Percentiles rank a stretch among this genome's conserved stretches.
These are phyloP conservation scores for Talinum fruticosum DNA, from an alignment of 148 eudicot genomes.

Conservation along the genomic window DNA sequence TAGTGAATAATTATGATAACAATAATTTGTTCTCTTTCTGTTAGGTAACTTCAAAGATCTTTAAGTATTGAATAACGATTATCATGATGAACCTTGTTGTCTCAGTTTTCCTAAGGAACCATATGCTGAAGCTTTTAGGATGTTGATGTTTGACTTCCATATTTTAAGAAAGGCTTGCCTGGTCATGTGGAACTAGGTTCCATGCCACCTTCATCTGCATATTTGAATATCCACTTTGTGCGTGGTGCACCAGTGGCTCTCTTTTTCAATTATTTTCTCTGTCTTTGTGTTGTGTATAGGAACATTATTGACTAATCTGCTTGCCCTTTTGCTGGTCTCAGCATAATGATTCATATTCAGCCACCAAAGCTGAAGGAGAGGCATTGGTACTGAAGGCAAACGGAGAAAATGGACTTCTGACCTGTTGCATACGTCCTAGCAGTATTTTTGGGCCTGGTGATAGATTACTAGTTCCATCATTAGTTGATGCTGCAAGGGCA, in stretches of 20 bases:
- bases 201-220: neutral
- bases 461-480: constrained; percentile 80
- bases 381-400: constrained; percentile 79
- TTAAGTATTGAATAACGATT: neutral
- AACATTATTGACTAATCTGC: neutral
- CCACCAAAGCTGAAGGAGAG: constrained; percentile 96
- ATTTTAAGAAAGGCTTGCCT: neutral
- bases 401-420: constrained; percentile 78
- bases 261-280: neutral
- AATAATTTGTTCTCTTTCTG: no score
- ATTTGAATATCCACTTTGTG: neutral
- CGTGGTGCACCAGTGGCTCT: neutral
- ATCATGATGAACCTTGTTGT: neutral
- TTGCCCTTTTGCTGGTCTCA: constrained; percentile 16
- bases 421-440: constrained; percentile 95
- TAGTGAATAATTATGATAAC: no score
- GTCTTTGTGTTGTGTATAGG: neutral
- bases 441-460: constrained; percentile 97
- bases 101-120: neutral
- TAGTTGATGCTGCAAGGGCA: constrained; percentile 88
- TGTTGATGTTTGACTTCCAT: neutral
- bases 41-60: neutral
- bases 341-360: constrained; percentile 92
- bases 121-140: neutral
- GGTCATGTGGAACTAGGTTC: neutral